phyloP scores from a whole-genome alignment of 768 basidiomycete species.

The Mycena filopes region DNA sequence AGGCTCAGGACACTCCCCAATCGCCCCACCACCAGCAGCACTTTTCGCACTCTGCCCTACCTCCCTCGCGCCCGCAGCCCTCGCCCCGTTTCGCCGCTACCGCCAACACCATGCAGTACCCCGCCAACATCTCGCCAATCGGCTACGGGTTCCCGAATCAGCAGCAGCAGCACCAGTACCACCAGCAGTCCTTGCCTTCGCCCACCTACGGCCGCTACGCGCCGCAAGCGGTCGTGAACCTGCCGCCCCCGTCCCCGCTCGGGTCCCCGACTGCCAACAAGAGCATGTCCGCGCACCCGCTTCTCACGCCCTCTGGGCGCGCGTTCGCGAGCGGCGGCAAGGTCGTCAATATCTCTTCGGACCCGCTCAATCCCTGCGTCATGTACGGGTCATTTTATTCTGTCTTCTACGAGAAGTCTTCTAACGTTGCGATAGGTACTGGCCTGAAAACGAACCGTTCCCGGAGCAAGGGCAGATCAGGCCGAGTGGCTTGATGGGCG shows the following conservation, averaged over 20 bases:
- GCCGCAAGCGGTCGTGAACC: conserved; percentile 15
- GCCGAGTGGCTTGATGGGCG: conserved; percentile 62
- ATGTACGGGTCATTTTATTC: conserved; percentile 54
- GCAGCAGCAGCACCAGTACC: no score
- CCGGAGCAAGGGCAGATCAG: conserved; percentile 79
- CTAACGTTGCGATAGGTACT: conserved; percentile 45
- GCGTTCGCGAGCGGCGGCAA: conserved; percentile 81
- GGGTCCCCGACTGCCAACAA: conserved; percentile 25
- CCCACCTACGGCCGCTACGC: conserved; percentile 3
- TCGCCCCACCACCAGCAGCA: conserved; percentile 34
- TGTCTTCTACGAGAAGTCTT: no score
- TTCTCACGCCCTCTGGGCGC: conserved; percentile 86
- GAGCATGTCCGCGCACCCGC: conserved; percentile 19
- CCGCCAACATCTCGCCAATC: conserved; percentile 21
- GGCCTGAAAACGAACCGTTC: conserved; percentile 90
- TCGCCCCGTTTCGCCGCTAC: conserved; percentile 31
- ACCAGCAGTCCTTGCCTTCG: conserved; percentile 12
- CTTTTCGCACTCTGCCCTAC: conserved; percentile 8
- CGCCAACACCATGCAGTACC: conserved; percentile 24
- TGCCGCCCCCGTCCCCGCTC: conserved; percentile 24
- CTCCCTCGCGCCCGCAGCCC: conserved; percentile 14
- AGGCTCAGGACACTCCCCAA: conserved; percentile 40
- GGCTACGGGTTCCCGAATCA: conserved; percentile 24
- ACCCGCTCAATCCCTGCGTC: conserved; percentile 78
- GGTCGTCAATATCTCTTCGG: conserved; percentile 81